These are phyloP conservation scores for Saccharum officinarum DNA, from an alignment of 176 grass and related monocot genomes.

Conservation along the genomic window DNA sequence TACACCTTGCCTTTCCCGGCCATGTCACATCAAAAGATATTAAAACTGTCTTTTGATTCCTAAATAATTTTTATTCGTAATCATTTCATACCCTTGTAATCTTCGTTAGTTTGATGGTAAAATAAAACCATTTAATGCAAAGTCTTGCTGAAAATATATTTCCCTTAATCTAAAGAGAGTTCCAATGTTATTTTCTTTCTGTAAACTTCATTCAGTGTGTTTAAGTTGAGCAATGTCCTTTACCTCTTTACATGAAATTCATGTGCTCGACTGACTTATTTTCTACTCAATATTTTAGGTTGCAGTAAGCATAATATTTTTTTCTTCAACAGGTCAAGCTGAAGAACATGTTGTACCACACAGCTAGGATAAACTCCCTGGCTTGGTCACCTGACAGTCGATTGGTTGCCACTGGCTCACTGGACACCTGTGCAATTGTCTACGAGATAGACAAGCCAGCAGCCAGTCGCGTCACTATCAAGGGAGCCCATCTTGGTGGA, in stretches of 20 bases:
- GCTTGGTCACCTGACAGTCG: conserved; percentile 89
- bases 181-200: conserved; percentile 15
- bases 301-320: neutral
- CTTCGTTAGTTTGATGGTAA: neutral
- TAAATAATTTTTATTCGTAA: neutral
- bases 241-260: neutral
- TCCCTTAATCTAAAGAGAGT: neutral
- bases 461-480: conserved; percentile 71
- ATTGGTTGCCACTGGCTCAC: conserved; percentile 82
- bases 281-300: neutral
- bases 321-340: conserved; percentile 65
- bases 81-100: neutral
- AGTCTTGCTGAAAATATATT: conserved; percentile 1
- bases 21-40: neutral
- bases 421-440: conserved; percentile 87
- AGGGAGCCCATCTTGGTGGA: conserved; percentile 95
- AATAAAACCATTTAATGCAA: too few relatives aligned
- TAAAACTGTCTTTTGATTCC: conserved; percentile 5
- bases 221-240: neutral
- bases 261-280: neutral
- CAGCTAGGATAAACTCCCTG: conserved; percentile 83
- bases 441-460: conserved; percentile 87
- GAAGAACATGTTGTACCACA: conserved; percentile 98
- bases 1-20: neutral
- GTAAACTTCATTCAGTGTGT: neutral